Base-by-base conservation (phyloP, 2,329 filamentous ascomycete genomes). In the Colletotrichum noveboracense region DNA sequence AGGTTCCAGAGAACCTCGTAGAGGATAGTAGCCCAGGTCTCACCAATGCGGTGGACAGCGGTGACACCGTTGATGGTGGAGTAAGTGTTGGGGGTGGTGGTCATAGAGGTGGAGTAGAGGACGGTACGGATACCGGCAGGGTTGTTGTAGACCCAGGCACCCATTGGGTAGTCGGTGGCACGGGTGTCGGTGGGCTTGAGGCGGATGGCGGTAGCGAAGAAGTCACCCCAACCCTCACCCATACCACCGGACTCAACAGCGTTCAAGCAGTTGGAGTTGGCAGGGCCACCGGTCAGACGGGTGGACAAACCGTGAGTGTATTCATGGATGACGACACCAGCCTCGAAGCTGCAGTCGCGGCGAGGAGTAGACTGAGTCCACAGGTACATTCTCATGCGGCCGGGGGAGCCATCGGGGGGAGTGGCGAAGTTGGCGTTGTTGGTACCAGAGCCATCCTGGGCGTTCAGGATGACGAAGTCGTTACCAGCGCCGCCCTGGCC, bases 251-350 rank as follows among this genome's bases (percentile, higher is more conserved):
- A 82, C 75, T 91, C 89, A n/a, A 85, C 78, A 13, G 85, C 81
- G 14, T 70, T 79, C 18, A 91, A 84, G 77, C 90, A 91, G 65
- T 81, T 84, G 32, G 79, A 83, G 85, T 91, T 92, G 61, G 85
- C 83, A 1, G 90, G 90, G 1, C 91, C 91, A 66, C 91, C 91
- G 0, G 91, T 92, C 32, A 92, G 85, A 55, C 91, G 90, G 82
- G 85, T 91, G 16, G 89, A 91, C 10, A 92, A 74, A 30, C 88
- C 88, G 82, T 91, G 89, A 2, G 87, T 89, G 79, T 88, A 91
- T 80, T 91, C 90, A 84, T 93, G 91, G 76, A 93, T 88, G 26
- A 93, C 86, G 21, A 93, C 89, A 72, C 89, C 89, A 7, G 89
- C 88, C 64, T 93, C 91, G 77, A 93, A 92, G n/a, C 86, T 82